A percentile compares a stretch with the other conserved stretches of the same genome.
Conservation (phyloP, 2,329 filamentous ascomycete genomes). For the Aspergillus ibericus region DNA sequence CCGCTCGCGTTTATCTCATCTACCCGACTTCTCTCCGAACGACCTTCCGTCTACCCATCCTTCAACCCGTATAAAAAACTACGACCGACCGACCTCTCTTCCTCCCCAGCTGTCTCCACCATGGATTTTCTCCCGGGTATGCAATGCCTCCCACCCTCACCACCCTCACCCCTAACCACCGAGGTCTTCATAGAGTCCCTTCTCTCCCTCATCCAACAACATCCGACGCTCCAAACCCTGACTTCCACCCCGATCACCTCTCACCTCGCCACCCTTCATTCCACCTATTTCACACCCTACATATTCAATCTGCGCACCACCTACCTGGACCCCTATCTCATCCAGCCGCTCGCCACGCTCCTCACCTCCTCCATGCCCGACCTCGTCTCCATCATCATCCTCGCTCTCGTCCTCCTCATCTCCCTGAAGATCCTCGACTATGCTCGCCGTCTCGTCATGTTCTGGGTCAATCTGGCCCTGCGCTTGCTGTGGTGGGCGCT, state of each 20-base stretch:
- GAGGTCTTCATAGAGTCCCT: slow-evolving; percentile 12
- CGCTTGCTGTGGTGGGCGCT: slow-evolving; percentile 64
- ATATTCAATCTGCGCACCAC: slow-evolving; percentile 11
- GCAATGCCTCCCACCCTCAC: background rate
- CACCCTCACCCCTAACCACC: background rate
- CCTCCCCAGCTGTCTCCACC: background rate
- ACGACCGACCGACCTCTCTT: background rate
- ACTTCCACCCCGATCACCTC: slow-evolving; percentile 16
- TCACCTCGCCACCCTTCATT: slow-evolving; percentile 13
- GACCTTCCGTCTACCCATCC: background rate
- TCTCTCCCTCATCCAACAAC: slow-evolving; percentile 14
- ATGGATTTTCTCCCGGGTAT: slow-evolving; percentile 20
- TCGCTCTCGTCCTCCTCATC: slow-evolving; percentile 64
- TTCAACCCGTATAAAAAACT: background rate
- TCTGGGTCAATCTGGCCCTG: slow-evolving; percentile 70
- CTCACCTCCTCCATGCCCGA: slow-evolving; percentile 37
- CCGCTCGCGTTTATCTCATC: background rate
- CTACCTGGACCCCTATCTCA: slow-evolving; percentile 23
- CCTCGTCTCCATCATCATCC: slow-evolving; percentile 42
- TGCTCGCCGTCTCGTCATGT: slow-evolving; percentile 70
- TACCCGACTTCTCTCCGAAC: background rate
- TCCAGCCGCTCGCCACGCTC: slow-evolving; percentile 33
- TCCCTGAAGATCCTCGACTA: slow-evolving; percentile 66
- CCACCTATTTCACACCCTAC: slow-evolving; percentile 13
- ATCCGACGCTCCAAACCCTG: slow-evolving; percentile 17